phyloP scores from a whole-genome alignment of 1,284 basidiomycete species.

The Ganoderma boninense region DNA sequence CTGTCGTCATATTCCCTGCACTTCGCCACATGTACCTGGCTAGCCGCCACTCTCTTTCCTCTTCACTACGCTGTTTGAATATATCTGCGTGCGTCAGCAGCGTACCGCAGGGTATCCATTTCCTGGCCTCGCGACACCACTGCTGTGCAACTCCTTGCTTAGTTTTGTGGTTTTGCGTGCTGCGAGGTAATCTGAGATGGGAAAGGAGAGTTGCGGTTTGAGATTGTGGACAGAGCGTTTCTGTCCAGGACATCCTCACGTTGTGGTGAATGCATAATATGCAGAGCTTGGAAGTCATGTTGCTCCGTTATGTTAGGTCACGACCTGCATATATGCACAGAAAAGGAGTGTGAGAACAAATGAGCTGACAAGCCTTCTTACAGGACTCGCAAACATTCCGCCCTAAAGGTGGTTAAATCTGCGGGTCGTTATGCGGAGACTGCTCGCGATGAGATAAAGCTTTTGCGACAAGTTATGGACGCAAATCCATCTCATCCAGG shows the following conservation, averaged over 20 bases:
- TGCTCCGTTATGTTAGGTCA: background rate
- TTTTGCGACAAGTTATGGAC: constrained; percentile 80
- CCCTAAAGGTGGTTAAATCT: constrained; percentile 94
- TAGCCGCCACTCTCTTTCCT: background rate
- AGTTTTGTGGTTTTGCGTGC: background rate
- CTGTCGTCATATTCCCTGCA: background rate
- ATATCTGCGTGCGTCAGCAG: background rate
- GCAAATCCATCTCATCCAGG: constrained; percentile 78
- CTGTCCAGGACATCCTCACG: background rate
- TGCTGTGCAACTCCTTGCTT: background rate
- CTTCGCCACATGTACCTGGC: constrained; percentile 7
- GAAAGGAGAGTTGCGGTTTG: background rate
- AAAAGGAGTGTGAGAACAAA: background rate
- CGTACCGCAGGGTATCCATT: too few relatives aligned
- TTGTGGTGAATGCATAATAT: background rate
- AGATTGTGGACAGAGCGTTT: background rate
- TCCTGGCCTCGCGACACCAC: background rate
- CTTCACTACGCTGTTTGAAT: background rate
- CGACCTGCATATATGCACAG: too few relatives aligned
- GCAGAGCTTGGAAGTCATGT: background rate
- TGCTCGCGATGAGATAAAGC: constrained; percentile 90
- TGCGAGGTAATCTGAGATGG: background rate
- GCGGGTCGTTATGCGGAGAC: constrained; percentile 87
- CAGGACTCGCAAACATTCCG: constrained; percentile 79
- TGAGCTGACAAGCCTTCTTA: background rate